These are phyloP conservation scores for Chamaenerion angustifolium DNA, from an alignment of 345 rosid species.

Conservation along the genomic window DNA sequence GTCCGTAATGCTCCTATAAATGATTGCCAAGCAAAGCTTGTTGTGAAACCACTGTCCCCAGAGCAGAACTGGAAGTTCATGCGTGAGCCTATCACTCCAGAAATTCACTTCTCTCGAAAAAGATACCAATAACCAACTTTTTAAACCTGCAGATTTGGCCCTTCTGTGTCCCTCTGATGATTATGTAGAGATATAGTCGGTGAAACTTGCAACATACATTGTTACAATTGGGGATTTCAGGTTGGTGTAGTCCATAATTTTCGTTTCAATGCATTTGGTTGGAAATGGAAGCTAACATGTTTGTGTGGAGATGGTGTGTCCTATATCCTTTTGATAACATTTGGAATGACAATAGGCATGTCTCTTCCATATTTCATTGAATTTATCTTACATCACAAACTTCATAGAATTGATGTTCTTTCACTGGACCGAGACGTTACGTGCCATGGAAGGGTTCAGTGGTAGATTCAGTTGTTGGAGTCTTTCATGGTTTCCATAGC, in stretches of 20 bases:
- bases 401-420: no score
- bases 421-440: no score
- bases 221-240: conserved; percentile 16
- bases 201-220: no score
- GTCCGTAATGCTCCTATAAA: conserved; percentile 70
- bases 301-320: conserved; percentile 84
- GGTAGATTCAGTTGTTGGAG: no score
- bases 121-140: conserved; percentile 70
- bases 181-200: no score
- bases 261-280: conserved; percentile 55
- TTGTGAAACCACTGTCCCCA: conserved; percentile 61
- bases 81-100: conserved; percentile 60
- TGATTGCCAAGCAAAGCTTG: conserved; percentile 74
- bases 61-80: conserved; percentile 72
- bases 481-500: no score
- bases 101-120: conserved; percentile 63
- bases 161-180: neutral
- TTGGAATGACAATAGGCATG: no score
- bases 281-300: conserved; percentile 94
- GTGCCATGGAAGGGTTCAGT: no score
- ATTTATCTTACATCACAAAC: no score
- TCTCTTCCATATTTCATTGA: no score
- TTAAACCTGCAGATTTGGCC: conserved; percentile 63
- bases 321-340: no score
- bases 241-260: conserved; percentile 80